phyloP scores from a whole-genome alignment of 2,329 filamentous ascomycete genomes.

The Colletotrichum cereale region DNA sequence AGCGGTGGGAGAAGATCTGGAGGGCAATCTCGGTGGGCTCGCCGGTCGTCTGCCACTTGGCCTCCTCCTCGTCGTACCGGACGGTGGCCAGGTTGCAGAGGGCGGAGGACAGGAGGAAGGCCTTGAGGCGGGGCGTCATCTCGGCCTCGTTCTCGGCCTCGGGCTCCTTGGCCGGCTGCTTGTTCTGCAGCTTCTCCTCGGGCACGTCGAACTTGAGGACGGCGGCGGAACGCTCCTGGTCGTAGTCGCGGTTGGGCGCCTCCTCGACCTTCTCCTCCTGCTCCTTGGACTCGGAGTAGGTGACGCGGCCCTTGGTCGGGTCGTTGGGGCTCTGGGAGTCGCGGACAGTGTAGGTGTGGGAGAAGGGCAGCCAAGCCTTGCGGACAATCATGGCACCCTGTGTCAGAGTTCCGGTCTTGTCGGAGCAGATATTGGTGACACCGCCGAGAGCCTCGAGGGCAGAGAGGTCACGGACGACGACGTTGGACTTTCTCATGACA shows the following conservation, averaged over 20 bases:
- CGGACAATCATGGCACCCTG: conserved; percentile 78
- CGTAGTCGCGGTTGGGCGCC: conserved; percentile 64
- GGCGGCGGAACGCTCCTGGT: conserved; percentile 70
- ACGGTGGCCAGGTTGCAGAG: conserved; percentile 76
- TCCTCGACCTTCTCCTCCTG: conserved; percentile 49
- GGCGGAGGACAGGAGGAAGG: conserved; percentile 68
- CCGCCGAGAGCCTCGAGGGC: conserved; percentile 78
- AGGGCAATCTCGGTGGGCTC: conserved; percentile 83
- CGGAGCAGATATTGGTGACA: conserved; percentile 80
- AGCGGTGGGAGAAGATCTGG: conserved; percentile 80
- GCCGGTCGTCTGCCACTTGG: conserved; percentile 74
- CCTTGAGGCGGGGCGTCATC: conserved; percentile 63
- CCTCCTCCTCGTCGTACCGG: conserved; percentile 64
- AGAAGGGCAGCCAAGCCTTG: conserved; percentile 73
- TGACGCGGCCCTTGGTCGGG: conserved; percentile 69
- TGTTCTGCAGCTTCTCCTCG: conserved; percentile 62
- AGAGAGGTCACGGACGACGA: conserved; percentile 74
- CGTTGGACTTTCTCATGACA: conserved; percentile 73
- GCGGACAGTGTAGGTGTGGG: conserved; percentile 69
- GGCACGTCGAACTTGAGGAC: conserved; percentile 74
- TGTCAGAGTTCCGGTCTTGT: conserved; percentile 79
- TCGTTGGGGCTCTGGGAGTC: conserved; percentile 72
- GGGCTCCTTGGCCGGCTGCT: conserved; percentile 45
- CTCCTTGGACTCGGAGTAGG: conserved; percentile 55
- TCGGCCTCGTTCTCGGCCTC: conserved; percentile 54